A percentile compares a stretch with the other conserved stretches of the same genome.
phyloP scores from a whole-genome alignment of 306 rosid species.

The Geum urbanum region DNA sequence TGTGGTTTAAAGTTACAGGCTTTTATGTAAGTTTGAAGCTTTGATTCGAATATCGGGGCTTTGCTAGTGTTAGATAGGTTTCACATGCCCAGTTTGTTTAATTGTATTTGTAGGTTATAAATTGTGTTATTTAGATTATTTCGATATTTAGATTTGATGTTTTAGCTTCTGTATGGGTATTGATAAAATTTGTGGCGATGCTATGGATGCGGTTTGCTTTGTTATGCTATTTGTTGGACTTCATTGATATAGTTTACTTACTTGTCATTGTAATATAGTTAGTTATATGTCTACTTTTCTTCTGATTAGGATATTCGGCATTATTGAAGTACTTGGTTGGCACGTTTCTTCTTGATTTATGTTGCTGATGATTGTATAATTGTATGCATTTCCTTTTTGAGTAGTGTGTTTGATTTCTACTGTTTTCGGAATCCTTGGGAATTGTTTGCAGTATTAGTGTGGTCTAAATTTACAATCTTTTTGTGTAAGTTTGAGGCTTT shows the following conservation, averaged over 20 bases:
- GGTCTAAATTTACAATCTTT: neutral
- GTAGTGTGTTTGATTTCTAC: neutral
- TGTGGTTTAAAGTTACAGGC: neutral
- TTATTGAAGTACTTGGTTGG: conserved; percentile 6
- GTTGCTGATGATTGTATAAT: neutral
- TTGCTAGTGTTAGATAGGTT: too few species aligned
- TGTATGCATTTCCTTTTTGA: neutral
- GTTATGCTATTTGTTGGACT: too few species aligned
- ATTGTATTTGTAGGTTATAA: conserved; percentile 4
- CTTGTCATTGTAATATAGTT: neutral
- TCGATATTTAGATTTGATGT: neutral
- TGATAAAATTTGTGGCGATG: too few species aligned
- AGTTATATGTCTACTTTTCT: conserved; percentile 18
- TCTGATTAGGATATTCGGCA: conserved; percentile 26
- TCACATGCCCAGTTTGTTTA: neutral
- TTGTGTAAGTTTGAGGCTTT: neutral
- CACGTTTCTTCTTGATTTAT: conserved; percentile 1
- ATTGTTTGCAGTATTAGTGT: neutral
- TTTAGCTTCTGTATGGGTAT: neutral
- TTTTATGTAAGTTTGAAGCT: neutral
- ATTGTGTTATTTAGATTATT: too few species aligned
- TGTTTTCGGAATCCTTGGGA: neutral
- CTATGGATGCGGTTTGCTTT: too few species aligned
- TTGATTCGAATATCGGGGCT: neutral
- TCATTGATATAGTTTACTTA: too few species aligned